A percentile compares a stretch with the other conserved stretches of the same genome.
These are phyloP conservation scores for Solanum sejunctum DNA, from an alignment of 257 asterid genomes.

Conservation along the genomic window DNA sequence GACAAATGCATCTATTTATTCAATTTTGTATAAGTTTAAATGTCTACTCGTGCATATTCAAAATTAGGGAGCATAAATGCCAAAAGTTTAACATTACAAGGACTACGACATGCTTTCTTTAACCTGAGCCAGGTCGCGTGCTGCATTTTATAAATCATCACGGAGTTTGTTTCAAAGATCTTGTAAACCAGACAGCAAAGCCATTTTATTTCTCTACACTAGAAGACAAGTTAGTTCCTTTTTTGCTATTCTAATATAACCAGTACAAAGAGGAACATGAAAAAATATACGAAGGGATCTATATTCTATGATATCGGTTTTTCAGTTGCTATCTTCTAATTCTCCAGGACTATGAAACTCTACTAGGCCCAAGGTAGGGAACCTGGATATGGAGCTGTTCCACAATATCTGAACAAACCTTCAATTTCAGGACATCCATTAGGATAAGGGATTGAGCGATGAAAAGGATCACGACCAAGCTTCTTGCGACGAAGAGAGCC, in stretches of 20 bases:
- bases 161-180: neutral
- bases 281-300: neutral
- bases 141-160: neutral
- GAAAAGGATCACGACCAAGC: slow-evolving; percentile 81
- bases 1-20: too few species aligned
- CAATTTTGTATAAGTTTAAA: too few species aligned
- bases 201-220: neutral
- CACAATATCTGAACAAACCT: slow-evolving; percentile 72
- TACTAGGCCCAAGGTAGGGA: slow-evolving; percentile 60
- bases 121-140: neutral
- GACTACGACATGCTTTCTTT: neutral
- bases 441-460: slow-evolving; percentile 85
- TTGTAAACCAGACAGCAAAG: neutral
- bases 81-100: neutral
- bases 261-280: neutral
- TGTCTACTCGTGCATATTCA: too few species aligned
- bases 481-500: slow-evolving; percentile 67
- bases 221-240: neutral
- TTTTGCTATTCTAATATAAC: neutral
- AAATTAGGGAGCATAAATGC: too few species aligned
- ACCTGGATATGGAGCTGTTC: slow-evolving; percentile 55
- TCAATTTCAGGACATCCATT: slow-evolving; percentile 87
- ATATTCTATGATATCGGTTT: neutral
- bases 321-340: neutral
- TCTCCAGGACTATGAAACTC: neutral